These are phyloP conservation scores for Candida incommunis DNA, from an alignment of 805 yeast genomes.

Conservation along the genomic window DNA sequence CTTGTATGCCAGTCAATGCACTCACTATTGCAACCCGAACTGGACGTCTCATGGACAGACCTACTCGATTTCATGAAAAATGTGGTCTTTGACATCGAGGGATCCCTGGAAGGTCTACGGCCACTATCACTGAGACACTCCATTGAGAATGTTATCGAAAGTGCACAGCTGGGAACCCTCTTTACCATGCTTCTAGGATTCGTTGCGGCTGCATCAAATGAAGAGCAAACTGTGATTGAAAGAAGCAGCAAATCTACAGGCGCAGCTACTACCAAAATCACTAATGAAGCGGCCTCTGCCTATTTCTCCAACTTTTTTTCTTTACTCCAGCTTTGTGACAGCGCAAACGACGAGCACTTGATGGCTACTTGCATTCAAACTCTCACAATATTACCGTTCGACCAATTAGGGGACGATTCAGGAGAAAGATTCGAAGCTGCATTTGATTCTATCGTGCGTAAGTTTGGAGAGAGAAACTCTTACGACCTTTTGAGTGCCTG, in stretches of 20 bases:
- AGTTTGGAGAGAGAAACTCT: not conserved
- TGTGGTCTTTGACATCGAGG: not conserved
- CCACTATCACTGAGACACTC: not conserved
- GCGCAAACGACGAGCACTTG: not conserved
- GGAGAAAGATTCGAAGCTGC: not conserved
- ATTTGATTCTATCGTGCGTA: not conserved
- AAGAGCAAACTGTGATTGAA: not conserved
- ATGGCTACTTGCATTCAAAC: not conserved
- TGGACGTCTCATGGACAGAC: not conserved
- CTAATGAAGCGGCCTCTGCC: not conserved
- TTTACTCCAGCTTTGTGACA: not conserved
- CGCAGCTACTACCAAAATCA: not conserved
- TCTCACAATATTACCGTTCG: not conserved
- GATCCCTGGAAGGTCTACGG: not conserved
- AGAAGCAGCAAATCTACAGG: not conserved
- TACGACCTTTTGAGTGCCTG: not conserved
- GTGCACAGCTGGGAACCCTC: not conserved
- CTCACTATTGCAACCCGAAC: not conserved
- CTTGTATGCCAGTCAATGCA: not conserved
- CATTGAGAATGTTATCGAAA: not conserved
- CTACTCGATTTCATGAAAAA: not conserved
- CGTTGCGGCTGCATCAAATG: not conserved
- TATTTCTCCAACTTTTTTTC: not conserved
- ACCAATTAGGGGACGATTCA: not conserved
- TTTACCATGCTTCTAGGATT: not conserved